A percentile compares a stretch with the other conserved stretches of the same genome.
phyloP scores from a whole-genome alignment of 2,329 filamentous ascomycete genomes.

The Colletotrichum incanum region DNA sequence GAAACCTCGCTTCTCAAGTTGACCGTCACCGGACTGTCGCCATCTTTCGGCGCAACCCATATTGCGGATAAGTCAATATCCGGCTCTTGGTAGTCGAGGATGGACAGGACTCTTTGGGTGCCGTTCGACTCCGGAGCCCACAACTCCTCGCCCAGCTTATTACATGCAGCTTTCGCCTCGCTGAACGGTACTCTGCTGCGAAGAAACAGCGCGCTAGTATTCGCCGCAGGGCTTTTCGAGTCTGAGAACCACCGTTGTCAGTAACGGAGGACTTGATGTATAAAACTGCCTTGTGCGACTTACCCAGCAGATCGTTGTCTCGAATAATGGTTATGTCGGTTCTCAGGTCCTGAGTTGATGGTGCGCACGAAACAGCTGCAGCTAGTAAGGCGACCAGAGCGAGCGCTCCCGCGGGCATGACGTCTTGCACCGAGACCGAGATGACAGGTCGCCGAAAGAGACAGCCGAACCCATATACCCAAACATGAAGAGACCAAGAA shows the following conservation, averaged over 20 bases:
- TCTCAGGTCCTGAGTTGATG: conserved; percentile 54
- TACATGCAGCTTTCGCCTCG: conserved; percentile 52
- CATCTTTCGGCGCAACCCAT: conserved; percentile 53
- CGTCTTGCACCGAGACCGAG: conserved; percentile 32
- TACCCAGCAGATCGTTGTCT: conserved; percentile 60
- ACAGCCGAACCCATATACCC: conserved; percentile 4
- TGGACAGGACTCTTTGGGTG: conserved; percentile 54
- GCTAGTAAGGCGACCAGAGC: conserved; percentile 44
- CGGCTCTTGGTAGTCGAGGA: conserved; percentile 53
- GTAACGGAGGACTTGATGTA: background rate
- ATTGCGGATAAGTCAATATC: conserved; percentile 48
- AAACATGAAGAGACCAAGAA: background rate
- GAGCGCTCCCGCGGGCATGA: conserved; percentile 33
- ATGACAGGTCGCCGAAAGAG: conserved; percentile 22
- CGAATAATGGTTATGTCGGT: conserved; percentile 57
- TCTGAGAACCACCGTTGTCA: conserved; percentile 47
- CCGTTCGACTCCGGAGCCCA: conserved; percentile 52
- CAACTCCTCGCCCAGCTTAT: conserved; percentile 57
- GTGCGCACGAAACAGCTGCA: conserved; percentile 45
- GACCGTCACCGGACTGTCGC: conserved; percentile 47
- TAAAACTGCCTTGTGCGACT: background rate
- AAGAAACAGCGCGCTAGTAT: conserved; percentile 55
- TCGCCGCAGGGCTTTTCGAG: conserved; percentile 50
- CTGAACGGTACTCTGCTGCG: conserved; percentile 47
- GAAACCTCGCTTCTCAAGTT: conserved; percentile 48